Evolutionary conservation across 371 early-diverging fungal genomes (phyloP).

Genomic region (Mucor ambiguus): DNA sequence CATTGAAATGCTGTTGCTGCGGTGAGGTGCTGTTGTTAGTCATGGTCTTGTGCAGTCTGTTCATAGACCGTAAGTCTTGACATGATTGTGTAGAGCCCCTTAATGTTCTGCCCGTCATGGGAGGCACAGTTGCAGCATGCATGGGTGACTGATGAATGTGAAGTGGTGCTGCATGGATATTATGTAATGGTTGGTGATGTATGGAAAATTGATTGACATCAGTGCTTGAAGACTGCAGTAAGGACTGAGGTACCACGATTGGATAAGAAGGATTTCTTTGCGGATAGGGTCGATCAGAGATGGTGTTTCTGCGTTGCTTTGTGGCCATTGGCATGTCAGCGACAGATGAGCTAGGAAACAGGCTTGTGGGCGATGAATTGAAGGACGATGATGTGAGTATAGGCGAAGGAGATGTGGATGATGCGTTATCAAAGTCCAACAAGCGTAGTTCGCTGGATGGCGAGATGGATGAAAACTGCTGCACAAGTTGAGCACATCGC

Average conservation of each 20-base stretch:
- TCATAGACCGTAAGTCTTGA: conserved; percentile 24
- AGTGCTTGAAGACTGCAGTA: conserved; percentile 21
- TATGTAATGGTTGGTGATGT: conserved; percentile 24
- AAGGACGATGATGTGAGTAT: neutral
- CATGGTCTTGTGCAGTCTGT: conserved; percentile 6
- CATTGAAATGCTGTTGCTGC: conserved; percentile 3
- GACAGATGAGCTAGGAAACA: neutral
- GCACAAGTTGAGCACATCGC: conserved; percentile 26
- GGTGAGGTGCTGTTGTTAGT: neutral
- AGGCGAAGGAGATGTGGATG: conserved; percentile 20
- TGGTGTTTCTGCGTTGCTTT: conserved; percentile 21
- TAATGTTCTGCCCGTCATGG: conserved; percentile 4
- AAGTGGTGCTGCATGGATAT: conserved; percentile 26
- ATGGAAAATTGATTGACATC: conserved; percentile 11
- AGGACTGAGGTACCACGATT: conserved; percentile 10
- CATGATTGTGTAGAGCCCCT: conserved; percentile 27
- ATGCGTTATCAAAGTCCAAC: neutral
- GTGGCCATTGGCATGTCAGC: neutral
- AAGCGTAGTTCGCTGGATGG: conserved; percentile 39
- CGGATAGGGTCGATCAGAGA: conserved; percentile 12
- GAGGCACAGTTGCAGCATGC: neutral
- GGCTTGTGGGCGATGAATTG: neutral
- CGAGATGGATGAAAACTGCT: conserved; percentile 32
- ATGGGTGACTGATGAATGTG: conserved; percentile 8
- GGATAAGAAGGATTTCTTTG: neutral